Base-by-base conservation (phyloP, 2,329 filamentous ascomycete genomes). In the Pseudofabraea citricarpa region DNA sequence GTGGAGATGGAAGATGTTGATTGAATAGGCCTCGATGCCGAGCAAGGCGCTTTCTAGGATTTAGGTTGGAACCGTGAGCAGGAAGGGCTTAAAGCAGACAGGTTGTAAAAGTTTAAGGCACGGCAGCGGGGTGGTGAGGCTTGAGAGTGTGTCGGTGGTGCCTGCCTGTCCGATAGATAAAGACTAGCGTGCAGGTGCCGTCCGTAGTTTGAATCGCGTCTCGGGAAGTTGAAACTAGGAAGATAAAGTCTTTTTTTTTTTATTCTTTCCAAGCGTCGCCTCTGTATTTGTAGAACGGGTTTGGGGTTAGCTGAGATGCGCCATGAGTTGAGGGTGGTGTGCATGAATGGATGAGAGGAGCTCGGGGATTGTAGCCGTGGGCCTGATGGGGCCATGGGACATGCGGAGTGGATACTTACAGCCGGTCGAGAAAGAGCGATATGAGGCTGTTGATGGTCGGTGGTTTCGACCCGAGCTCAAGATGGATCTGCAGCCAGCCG, bases 401-500 rank as follows among this genome's bases (percentile, higher is more conserved):
- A n/a, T n/a, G n/a, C n/a, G n/a, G n/a, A n/a, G n/a, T n/a, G n/a
- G n/a, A n/a, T n/a, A n/a, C n/a, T n/a, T n/a, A n/a, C n/a, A n/a
- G n/a, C n/a, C n/a, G n/a, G n/a, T n/a, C n/a, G n/a, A 55, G 58
- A 56, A 42, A 50, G 42, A 27, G 16, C 20, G 51, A 55, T 40
- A 53, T 56, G 52, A 56, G 50, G 54, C 46, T 55, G 45, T 56
- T 55, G 55, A 56, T 45, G 47, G 46, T 54, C 43, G 42, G 41
- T 41, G 26, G 47, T 48, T 46, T 37, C 38, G 47, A 46, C 47
- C 44, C 47, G 52, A 46, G 53, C 43, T 41, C 52, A 44, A 55
- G 56, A 58, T 47, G n/a, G 45, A 41, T 57, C 56, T 61, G 58
- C 57, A 59, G 58, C 56, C 54, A 58, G 55, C 58, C 59, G 54